Percentiles rank a stretch among this genome's conserved stretches.
Conservation (phyloP, 306 rosid genomes). For the Fragaria nilgerrensis region DNA sequence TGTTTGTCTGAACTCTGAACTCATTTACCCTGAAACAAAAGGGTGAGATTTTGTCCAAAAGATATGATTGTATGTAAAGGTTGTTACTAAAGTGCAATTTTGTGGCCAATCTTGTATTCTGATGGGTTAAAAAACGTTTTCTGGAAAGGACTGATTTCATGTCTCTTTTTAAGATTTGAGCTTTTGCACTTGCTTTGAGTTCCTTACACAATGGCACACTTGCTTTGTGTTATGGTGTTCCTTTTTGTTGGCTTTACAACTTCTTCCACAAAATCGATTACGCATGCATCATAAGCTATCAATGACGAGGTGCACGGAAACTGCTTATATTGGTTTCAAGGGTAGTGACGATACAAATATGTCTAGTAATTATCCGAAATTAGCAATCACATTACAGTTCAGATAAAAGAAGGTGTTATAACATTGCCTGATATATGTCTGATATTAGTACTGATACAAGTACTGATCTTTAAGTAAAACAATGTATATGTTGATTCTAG, state of each 20-base stretch:
- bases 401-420: background rate
- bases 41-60: background rate
- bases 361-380: background rate
- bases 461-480: background rate
- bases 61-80: background rate
- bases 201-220: background rate
- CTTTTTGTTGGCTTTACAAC: background rate
- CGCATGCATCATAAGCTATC: background rate
- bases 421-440: background rate
- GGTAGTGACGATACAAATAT: background rate
- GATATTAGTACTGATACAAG: background rate
- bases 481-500: background rate
- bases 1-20: background rate
- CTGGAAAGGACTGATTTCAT: background rate
- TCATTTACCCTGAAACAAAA: background rate
- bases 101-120: slow-evolving; percentile 1
- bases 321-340: background rate
- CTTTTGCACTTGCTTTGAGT: background rate
- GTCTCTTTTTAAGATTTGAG: background rate
- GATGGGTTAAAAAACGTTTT: background rate
- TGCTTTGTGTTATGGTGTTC: background rate
- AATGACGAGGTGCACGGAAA: background rate
- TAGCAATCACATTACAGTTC: background rate
- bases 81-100: background rate
- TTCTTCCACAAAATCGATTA: background rate